Evolutionary conservation across 2,329 filamentous ascomycete species (phyloP).

Genomic region (Teratosphaeria viscida): DNA sequence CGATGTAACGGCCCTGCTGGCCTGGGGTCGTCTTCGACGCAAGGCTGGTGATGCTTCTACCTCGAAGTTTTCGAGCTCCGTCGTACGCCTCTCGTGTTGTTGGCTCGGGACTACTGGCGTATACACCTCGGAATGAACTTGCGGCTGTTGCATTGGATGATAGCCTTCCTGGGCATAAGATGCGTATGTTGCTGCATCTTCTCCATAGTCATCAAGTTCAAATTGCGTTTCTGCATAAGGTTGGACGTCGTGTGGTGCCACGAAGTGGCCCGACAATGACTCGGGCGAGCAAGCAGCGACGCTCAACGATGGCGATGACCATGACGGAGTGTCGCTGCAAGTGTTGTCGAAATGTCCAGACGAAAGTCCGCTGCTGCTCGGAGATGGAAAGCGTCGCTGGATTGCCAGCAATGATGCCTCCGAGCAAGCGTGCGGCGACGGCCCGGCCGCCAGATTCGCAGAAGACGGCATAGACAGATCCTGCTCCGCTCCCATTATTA

Average conservation of each 20-base stretch:
- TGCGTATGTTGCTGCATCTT: slow-evolving; percentile 3
- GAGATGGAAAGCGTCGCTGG: slow-evolving; percentile 4
- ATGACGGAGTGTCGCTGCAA: slow-evolving; percentile 3
- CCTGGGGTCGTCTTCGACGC: slow-evolving; percentile 9
- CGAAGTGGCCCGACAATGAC: slow-evolving; percentile 3
- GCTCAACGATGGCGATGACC: slow-evolving; percentile 2
- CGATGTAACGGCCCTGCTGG: slow-evolving; percentile 1
- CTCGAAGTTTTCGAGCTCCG: slow-evolving; percentile 1
- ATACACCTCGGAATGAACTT: not conserved
- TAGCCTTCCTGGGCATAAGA: slow-evolving; percentile 15
- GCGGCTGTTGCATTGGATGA: slow-evolving; percentile 6
- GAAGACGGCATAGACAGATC: not conserved
- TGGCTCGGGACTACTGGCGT: not conserved
- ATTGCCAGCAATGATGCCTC: not conserved
- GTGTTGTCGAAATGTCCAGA: slow-evolving; percentile 2
- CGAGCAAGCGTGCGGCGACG: not conserved
- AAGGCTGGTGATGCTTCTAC: slow-evolving; percentile 5
- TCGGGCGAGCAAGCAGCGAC: not conserved
- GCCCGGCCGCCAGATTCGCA: not conserved
- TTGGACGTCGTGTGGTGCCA: slow-evolving; percentile 17
- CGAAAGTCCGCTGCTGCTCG: slow-evolving; percentile 6
- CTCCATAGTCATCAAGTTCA: slow-evolving; percentile 6
- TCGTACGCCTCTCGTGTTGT: slow-evolving; percentile 1
- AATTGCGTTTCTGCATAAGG: slow-evolving; percentile 10
- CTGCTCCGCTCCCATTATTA: not conserved